Base-by-base conservation (phyloP, 2,329 filamentous ascomycete species). In the Fusarium sp. region DNA sequence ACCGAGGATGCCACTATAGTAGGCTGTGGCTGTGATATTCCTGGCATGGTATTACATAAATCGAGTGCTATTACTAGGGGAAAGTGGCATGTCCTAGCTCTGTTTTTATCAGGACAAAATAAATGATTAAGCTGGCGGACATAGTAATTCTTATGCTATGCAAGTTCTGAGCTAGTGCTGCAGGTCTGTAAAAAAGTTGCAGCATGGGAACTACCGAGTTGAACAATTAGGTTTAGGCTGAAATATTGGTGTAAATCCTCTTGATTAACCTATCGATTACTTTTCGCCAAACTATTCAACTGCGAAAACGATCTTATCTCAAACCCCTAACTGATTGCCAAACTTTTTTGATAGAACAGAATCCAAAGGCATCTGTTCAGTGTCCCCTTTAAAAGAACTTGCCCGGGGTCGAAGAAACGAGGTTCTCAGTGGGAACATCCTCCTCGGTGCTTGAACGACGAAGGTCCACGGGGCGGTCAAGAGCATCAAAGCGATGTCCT, bases 401-500 rank as follows among this genome's bases (percentile, higher is more conserved):
- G 68, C 88, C 88, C 51, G 83, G 77, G 73, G 85, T 85, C 48
- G 80, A 77, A 32, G 77, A 68, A 22, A 78, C 68, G 41, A 79
- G 45, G 30, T 68, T 74, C 47, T 79, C 78, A 4, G 72, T 66
- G 20, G 73, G 64, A 44, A 66, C 52, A n/a, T 79, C 83, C 15
- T 81, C 77, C 26, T 82, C 79, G 20, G 75, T 73, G 68, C 78
- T 79, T 17, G 71, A 71, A 8, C 79, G 72, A 6, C 79, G 77
- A 11, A 77, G 78, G 15, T 78, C 78, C 42, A 78, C 72, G 11
- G 81, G 91, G 12, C 85, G 86, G 79, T 95, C 92, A 8, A 94
- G 83, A 8, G 89, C 92, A 78, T 90, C 87, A 79, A 95, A 96
- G 11, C 87, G 86, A 47, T 83, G 83, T 5, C 91, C 91, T n/a